Percentiles rank a stretch among this genome's conserved stretches.
phyloP scores from a whole-genome alignment of 2,329 filamentous ascomycete genomes.

The Plectosphaerella plurivora region DNA sequence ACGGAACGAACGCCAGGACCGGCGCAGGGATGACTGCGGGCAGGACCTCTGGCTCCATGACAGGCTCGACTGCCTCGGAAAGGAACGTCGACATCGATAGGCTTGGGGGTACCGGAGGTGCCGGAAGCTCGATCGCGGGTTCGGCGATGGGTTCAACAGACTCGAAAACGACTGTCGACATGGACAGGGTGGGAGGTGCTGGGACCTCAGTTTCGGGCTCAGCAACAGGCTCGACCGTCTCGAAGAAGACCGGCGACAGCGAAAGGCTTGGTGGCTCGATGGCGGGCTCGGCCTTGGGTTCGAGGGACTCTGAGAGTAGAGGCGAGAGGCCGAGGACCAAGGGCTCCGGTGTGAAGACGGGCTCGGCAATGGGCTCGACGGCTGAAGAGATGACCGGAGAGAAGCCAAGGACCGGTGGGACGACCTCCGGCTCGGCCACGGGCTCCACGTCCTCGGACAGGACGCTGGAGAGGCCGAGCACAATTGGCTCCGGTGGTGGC shows the following conservation, averaged over 20 bases:
- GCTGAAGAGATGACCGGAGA: conserved; percentile 23
- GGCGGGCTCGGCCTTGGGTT: conserved; percentile 23
- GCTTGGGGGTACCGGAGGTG: conserved; percentile 5
- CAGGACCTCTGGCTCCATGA: conserved; percentile 12
- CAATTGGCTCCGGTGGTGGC: conserved; percentile 7
- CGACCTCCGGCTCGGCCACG: conserved; percentile 22
- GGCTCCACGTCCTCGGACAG: conserved; percentile 19
- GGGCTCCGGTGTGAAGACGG: conserved; percentile 11
- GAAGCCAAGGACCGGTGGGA: conserved; percentile 19
- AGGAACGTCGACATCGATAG: conserved; percentile 26
- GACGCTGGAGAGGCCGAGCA: conserved; percentile 15
- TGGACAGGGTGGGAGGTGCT: conserved; percentile 18
- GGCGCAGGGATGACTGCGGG: not conserved
- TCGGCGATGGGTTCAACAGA: conserved; percentile 30
- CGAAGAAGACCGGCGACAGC: conserved; percentile 12
- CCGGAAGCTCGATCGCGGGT: conserved; percentile 21
- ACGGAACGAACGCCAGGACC: conserved; percentile 19
- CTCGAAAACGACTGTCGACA: conserved; percentile 25
- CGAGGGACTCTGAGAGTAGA: conserved; percentile 24
- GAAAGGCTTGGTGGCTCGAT: not conserved
- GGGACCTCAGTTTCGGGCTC: conserved; percentile 17
- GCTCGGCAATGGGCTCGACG: conserved; percentile 27
- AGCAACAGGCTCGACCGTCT: conserved; percentile 24
- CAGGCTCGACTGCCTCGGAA: conserved; percentile 30
- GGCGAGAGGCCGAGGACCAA: conserved; percentile 20